Percentiles rank a stretch among this genome's conserved stretches.
Conservation (phyloP, 257 asterid species). For the Phtheirospermum japonicum region DNA sequence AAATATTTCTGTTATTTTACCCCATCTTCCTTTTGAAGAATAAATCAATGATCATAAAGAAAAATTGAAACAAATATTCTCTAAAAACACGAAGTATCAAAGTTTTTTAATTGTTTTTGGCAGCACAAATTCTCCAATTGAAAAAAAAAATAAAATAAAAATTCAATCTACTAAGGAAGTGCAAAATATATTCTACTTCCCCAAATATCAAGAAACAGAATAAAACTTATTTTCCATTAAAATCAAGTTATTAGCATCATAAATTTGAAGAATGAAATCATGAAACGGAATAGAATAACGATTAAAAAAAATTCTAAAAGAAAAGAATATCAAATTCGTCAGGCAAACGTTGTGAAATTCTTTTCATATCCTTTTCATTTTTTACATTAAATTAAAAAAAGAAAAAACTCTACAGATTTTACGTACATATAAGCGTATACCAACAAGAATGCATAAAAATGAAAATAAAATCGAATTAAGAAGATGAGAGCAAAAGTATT, state of each 20-base stretch:
- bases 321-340: background rate
- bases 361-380: background rate
- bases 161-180: background rate
- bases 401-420: background rate
- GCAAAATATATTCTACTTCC: background rate
- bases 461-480: background rate
- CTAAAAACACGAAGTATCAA: no score
- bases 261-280: background rate
- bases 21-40: conserved; percentile 38
- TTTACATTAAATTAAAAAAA: background rate
- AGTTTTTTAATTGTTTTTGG: no score
- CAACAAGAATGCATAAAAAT: background rate
- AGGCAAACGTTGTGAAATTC: background rate
- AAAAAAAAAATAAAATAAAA: background rate
- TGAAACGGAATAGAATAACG: background rate
- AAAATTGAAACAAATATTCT: no score
- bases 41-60: no score
- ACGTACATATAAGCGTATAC: background rate
- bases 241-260: background rate
- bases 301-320: no score
- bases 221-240: background rate
- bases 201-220: background rate
- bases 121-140: background rate
- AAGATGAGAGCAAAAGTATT: background rate
- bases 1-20: conserved; percentile 4